Evolutionary conservation across 2,329 filamentous ascomycete species (phyloP).

Genomic region (Phialemoniopsis sp.): DNA sequence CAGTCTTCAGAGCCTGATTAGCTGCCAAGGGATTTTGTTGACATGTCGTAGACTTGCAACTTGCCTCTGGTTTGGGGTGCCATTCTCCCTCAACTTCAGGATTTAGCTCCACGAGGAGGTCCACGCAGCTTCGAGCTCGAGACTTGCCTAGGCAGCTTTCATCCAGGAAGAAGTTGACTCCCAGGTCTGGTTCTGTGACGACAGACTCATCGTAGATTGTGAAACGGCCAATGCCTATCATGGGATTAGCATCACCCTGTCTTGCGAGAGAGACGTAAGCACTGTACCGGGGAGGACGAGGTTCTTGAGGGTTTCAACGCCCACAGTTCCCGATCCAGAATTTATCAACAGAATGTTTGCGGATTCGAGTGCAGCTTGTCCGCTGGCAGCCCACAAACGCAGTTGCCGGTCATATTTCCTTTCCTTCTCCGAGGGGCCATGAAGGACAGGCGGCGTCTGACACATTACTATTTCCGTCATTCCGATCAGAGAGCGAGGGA

Average conservation of each 20-base stretch:
- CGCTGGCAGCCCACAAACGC: constrained; percentile 88
- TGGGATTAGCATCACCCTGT: constrained; percentile 12
- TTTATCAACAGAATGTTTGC: constrained; percentile 91
- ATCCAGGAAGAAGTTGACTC: constrained; percentile 96
- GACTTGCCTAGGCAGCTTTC: constrained; percentile 71
- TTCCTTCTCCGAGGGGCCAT: constrained; percentile 56
- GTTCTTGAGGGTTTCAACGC: constrained; percentile 91
- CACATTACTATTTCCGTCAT: constrained; percentile 41
- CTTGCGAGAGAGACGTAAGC: not conserved
- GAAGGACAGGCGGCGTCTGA: constrained; percentile 43
- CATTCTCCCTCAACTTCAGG: constrained; percentile 83
- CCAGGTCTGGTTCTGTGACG: constrained; percentile 80
- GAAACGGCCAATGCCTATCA: constrained; percentile 76
- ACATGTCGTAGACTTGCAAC: constrained; percentile 8
- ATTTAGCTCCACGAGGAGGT: constrained; percentile 81
- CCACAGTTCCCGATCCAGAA: constrained; percentile 79
- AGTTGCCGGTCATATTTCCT: constrained; percentile 93
- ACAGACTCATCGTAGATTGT: constrained; percentile 79
- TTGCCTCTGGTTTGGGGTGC: constrained; percentile 46
- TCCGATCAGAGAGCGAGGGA: constrained; percentile 6
- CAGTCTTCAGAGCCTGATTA: constrained; percentile 12
- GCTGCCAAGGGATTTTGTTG: too few relatives aligned
- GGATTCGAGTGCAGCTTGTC: constrained; percentile 85
- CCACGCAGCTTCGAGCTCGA: constrained; percentile 73
- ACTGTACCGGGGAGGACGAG: constrained; percentile 79